Base-by-base conservation (phyloP, 2,329 filamentous ascomycete species). In the Ophiobolus disseminans region DNA sequence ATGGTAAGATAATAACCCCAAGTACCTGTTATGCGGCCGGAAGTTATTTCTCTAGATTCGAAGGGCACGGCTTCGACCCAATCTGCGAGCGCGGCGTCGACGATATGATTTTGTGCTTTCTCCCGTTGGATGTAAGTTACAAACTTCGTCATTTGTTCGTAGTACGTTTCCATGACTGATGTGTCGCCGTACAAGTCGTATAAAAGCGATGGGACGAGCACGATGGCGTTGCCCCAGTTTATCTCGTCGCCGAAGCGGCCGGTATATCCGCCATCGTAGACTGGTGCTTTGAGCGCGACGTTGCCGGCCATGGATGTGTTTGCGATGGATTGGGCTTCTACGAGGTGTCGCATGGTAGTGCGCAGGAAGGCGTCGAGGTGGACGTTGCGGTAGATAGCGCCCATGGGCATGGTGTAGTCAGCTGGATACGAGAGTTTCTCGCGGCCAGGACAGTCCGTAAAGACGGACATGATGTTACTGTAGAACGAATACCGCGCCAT, bases 311-410 rank as follows among this genome's bases (percentile, higher is more conserved):
- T 43, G 19, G 40, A 35, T 1, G 40, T 21, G 13, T 43, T 26
- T 9, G 40, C 40, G 30, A 43, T 43, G 13, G 40, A 43, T 16
- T 43, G 40, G 8, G 30, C 40, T 26, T 43, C 30, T 9, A 43
- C 40, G 17, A 43, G 11, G n/a, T 43, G 30, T 23, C 31, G 40
- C 28, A 43, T 43, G 13, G 30, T 43, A 25, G 40, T 43, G 31
- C 40, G 40, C 19, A 43, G 21, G 28, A 43, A 43, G n/a, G 40
- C 40, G n/a, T 43, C 21, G 31, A 43, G 16, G 19, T 43, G 40
- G 8, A 43, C 28, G 19, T 43, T 43, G n/a, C 30, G 40, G 31
- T 43, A 28, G 13, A 43, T 43, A 3, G 40, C 40, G 11, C 40
- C 30, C 9, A 28, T 28, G 10, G 25, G 25, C 25, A 28, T 28